Conservation (phyloP, 768 basidiomycete species). For the Xanthoconium stramineum region DNA sequence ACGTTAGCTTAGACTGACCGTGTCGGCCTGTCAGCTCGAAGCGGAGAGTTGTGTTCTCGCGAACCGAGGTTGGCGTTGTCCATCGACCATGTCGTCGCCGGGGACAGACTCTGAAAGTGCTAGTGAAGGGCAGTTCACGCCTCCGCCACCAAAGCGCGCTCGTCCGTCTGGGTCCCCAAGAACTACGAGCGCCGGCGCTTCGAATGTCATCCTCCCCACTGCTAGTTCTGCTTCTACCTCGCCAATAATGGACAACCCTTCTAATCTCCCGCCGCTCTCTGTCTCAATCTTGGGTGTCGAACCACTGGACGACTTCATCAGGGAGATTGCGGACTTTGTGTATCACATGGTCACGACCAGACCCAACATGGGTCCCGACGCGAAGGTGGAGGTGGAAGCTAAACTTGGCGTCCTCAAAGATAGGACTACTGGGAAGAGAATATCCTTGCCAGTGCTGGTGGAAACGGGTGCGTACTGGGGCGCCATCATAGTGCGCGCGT, state of each 20-base stretch:
- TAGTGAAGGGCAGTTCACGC: slow-evolving; percentile 22
- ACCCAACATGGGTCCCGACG: slow-evolving; percentile 47
- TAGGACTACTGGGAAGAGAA: slow-evolving; percentile 48
- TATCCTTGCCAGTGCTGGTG: slow-evolving; percentile 69
- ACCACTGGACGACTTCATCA: slow-evolving; percentile 90
- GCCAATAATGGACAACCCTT: slow-evolving; percentile 25
- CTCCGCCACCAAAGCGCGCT: slow-evolving; percentile 36
- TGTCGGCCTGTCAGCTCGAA: background rate
- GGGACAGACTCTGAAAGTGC: slow-evolving; percentile 30
- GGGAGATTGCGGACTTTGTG: slow-evolving; percentile 87
- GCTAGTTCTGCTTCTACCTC: slow-evolving; percentile 10
- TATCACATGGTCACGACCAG: slow-evolving; percentile 64
- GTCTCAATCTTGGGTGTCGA: slow-evolving; percentile 85
- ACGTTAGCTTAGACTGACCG: background rate
- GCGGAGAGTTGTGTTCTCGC: background rate
- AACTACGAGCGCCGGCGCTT: slow-evolving; percentile 16
- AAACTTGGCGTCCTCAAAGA: slow-evolving; percentile 81
- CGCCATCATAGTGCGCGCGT: background rate
- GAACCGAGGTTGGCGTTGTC: slow-evolving; percentile 1
- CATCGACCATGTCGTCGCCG: slow-evolving; percentile 25
- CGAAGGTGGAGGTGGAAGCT: slow-evolving; percentile 80
- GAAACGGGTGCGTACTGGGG: slow-evolving; percentile 70
- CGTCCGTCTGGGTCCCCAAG: slow-evolving; percentile 34
- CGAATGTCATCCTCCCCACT: slow-evolving; percentile 18
- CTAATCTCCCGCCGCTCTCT: slow-evolving; percentile 58